Evolutionary conservation across 2,329 filamentous ascomycete genomes (phyloP).

Genomic region (Elsinoe necatrix): DNA sequence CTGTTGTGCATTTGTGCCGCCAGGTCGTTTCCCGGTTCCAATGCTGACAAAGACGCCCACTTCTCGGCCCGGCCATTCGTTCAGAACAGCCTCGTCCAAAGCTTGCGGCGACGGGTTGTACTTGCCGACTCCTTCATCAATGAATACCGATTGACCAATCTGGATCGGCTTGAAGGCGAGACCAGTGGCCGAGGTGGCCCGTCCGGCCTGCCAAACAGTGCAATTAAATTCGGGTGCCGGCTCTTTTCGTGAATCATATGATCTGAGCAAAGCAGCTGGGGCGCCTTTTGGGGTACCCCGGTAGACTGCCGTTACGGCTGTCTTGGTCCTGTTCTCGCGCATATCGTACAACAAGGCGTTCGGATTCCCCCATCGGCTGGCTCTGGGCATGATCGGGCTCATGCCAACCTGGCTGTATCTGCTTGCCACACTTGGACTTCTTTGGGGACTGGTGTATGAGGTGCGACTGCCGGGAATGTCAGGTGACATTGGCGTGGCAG

Average conservation of each 20-base stretch:
- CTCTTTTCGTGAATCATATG: slow-evolving; percentile 91
- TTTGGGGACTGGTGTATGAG: slow-evolving; percentile 35
- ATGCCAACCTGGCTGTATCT: slow-evolving; percentile 69
- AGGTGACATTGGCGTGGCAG: slow-evolving; percentile 42
- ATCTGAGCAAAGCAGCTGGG: slow-evolving; percentile 59
- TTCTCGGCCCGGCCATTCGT: slow-evolving; percentile 92
- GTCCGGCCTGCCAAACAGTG: slow-evolving; percentile 92
- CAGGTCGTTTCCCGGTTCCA: slow-evolving; percentile 79
- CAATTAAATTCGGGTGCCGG: slow-evolving; percentile 81
- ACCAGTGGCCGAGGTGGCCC: slow-evolving; percentile 85
- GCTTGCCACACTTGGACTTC: slow-evolving; percentile 72
- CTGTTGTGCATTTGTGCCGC: slow-evolving; percentile 58
- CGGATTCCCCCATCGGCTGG: slow-evolving; percentile 64
- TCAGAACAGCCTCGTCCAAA: slow-evolving; percentile 81
- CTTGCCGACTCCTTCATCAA: slow-evolving; percentile 83
- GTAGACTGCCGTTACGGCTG: slow-evolving; percentile 83
- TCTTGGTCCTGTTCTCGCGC: slow-evolving; percentile 61
- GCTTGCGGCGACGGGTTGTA: slow-evolving; percentile 84
- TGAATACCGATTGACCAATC: slow-evolving; percentile 86
- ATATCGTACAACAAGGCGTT: slow-evolving; percentile 83
- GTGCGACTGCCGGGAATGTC: slow-evolving; percentile 34
- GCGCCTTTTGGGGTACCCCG: slow-evolving; percentile 57
- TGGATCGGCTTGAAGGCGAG: slow-evolving; percentile 93
- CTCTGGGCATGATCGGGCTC: slow-evolving; percentile 50
- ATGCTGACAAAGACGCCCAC: slow-evolving; percentile 88